Percentiles rank a stretch among this genome's conserved stretches.
phyloP scores from a whole-genome alignment of 2,329 filamentous ascomycete genomes.

The Sclerotinia sclerotiorum region DNA sequence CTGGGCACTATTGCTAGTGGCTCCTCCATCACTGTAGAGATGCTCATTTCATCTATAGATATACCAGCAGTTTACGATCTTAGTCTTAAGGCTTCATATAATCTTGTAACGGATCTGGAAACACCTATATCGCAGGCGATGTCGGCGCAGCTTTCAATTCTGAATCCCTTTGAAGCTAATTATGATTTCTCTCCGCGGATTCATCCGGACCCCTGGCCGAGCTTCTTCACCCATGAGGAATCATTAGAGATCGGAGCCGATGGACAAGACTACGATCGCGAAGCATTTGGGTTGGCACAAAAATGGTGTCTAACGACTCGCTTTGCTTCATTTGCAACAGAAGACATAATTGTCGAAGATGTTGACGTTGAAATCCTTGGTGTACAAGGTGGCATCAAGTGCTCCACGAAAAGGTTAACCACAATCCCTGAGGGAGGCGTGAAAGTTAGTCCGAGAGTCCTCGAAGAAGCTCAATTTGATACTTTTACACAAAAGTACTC shows the following conservation, averaged over 20 bases:
- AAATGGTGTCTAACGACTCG: conserved; percentile 75
- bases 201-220: conserved; percentile 79
- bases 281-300: conserved; percentile 68
- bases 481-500: conserved; percentile 72
- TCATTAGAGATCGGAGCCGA: conserved; percentile 35
- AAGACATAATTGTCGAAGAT: conserved; percentile 60
- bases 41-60: conserved; percentile 53
- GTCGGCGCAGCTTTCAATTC: conserved; percentile 67
- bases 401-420: conserved; percentile 47
- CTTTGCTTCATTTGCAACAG: conserved; percentile 74
- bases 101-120: conserved; percentile 73
- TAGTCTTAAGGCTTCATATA: conserved; percentile 73
- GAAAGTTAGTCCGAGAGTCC: conserved; percentile 62
- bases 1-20: conserved; percentile 47
- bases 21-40: conserved; percentile 45
- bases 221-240: conserved; percentile 65
- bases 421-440: conserved; percentile 45
- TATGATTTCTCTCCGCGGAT: conserved; percentile 83
- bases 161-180: conserved; percentile 85
- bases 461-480: conserved; percentile 71
- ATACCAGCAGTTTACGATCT: conserved; percentile 62
- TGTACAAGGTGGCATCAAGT: conserved; percentile 62
- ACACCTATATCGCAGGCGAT: conserved; percentile 77
- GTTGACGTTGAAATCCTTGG: conserved; percentile 62
- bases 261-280: conserved; percentile 39